Conservation (phyloP, 805 yeast genomes). For the Yarrowia sp. region DNA sequence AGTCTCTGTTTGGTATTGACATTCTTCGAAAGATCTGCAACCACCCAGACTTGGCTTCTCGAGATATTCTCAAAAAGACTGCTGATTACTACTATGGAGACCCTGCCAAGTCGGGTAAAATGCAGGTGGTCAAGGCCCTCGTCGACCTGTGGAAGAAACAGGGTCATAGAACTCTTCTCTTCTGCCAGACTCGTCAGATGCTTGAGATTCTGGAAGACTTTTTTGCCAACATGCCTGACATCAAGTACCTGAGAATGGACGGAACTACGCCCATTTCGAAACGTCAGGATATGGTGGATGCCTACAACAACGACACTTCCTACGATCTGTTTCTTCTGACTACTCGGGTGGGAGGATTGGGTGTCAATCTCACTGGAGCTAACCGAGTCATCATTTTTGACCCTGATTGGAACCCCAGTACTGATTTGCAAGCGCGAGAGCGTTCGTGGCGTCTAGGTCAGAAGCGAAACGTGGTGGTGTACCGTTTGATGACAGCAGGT, state of each 20-base stretch:
- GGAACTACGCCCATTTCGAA: constrained; percentile 83
- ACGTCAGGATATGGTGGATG: constrained; percentile 81
- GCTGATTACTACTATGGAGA: constrained; percentile 53
- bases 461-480: constrained; percentile 87
- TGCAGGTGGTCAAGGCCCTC: constrained; percentile 84
- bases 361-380: constrained; percentile 94
- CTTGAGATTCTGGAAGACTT: constrained; percentile 81
- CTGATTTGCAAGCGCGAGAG: constrained; percentile 95
- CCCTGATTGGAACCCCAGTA: constrained; percentile 99
- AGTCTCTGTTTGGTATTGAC: constrained; percentile 89
- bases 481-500: constrained; percentile 91
- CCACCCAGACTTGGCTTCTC: constrained; percentile 84
- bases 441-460: constrained; percentile 98
- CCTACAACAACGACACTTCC: constrained; percentile 68
- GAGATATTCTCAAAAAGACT: constrained; percentile 52
- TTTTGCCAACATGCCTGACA: constrained; percentile 53
- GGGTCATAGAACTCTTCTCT: constrained; percentile 80
- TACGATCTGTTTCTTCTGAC: constrained; percentile 79
- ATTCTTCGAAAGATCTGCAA: constrained; percentile 90
- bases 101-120: constrained; percentile 74
- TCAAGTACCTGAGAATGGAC: constrained; percentile 82
- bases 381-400: constrained; percentile 92
- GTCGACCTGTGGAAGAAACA: constrained; percentile 77
- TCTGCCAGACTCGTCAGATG: constrained; percentile 95
- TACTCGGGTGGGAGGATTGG: constrained; percentile 95